phyloP scores from a whole-genome alignment of 441 rosid species.

The Euphorbia schlechtendalii region DNA sequence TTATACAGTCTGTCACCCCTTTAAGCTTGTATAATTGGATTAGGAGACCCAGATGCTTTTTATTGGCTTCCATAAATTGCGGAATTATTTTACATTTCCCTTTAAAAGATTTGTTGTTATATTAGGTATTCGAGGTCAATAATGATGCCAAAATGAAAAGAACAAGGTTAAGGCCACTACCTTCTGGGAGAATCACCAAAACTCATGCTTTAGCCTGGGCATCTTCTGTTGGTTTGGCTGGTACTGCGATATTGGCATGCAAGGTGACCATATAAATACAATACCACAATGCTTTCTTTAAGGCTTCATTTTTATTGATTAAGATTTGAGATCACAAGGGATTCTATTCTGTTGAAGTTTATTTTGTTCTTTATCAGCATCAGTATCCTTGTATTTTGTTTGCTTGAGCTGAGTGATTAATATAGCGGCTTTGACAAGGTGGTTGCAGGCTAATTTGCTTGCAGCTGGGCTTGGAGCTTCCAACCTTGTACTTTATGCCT shows the following conservation, averaged over 20 bases:
- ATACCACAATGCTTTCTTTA: conserved; percentile 7
- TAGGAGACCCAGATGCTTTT: background rate
- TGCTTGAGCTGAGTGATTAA: conserved; percentile 28
- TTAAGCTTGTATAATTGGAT: background rate
- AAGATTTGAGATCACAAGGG: background rate
- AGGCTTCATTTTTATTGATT: background rate
- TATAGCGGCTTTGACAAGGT: conserved; percentile 50
- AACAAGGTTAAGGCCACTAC: conserved; percentile 79
- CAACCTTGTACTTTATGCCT: conserved; percentile 84
- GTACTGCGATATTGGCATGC: conserved; percentile 68
- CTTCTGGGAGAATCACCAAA: conserved; percentile 66
- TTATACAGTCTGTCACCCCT: background rate
- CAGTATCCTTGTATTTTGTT: background rate
- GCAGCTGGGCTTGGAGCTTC: conserved; percentile 91
- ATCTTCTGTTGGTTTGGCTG: conserved; percentile 61
- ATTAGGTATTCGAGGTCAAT: conserved; percentile 69
- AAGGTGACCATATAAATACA: conserved; percentile 47
- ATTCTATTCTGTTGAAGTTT: background rate
- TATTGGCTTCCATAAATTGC: conserved; percentile 6
- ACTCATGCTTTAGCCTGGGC: conserved; percentile 84
- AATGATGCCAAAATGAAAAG: conserved; percentile 96
- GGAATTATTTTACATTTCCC: background rate
- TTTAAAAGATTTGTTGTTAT: background rate
- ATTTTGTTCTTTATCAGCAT: background rate
- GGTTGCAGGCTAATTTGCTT: conserved; percentile 88